These are phyloP conservation scores for Hyphopichia homilentoma DNA, from an alignment of 805 yeast genomes.

Conservation along the genomic window DNA sequence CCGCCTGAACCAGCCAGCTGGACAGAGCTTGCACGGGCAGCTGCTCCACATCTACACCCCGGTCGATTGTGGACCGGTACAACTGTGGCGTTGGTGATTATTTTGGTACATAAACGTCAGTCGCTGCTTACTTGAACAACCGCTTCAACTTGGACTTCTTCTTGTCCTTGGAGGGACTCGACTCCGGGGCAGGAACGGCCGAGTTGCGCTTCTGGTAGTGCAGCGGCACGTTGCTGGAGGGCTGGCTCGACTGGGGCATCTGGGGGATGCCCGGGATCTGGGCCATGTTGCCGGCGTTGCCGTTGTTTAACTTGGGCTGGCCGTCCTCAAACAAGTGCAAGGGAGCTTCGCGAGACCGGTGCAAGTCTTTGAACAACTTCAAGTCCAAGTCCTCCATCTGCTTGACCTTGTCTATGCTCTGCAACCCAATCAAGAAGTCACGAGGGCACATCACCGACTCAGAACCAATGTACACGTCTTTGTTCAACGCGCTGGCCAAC, in stretches of 20 bases:
- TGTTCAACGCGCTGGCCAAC: conserved; percentile 55
- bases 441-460: conserved; percentile 66
- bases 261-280: conserved; percentile 13
- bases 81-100: too few relatives aligned
- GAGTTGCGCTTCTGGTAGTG: conserved; percentile 23
- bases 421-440: conserved; percentile 42
- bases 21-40: too few relatives aligned
- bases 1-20: too few relatives aligned
- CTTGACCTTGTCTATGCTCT: conserved; percentile 34
- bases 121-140: conserved; percentile 32
- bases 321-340: conserved; percentile 35
- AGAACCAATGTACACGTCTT: conserved; percentile 78
- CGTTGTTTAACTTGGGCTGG: conserved; percentile 10
- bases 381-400: conserved; percentile 42
- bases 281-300: conserved; percentile 4
- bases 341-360: conserved; percentile 40
- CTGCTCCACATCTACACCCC: too few relatives aligned
- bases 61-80: too few relatives aligned
- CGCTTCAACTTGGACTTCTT: conserved; percentile 46
- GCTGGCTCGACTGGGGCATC: conserved; percentile 17
- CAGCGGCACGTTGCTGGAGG: conserved; percentile 13
- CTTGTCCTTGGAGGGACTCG: conserved; percentile 32
- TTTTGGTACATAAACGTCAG: too few relatives aligned
- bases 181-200: too few relatives aligned
- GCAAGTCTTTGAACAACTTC: conserved; percentile 20